phyloP scores from a whole-genome alignment of 2,329 filamentous ascomycete species.

The Cryoendolithus antarcticus region DNA sequence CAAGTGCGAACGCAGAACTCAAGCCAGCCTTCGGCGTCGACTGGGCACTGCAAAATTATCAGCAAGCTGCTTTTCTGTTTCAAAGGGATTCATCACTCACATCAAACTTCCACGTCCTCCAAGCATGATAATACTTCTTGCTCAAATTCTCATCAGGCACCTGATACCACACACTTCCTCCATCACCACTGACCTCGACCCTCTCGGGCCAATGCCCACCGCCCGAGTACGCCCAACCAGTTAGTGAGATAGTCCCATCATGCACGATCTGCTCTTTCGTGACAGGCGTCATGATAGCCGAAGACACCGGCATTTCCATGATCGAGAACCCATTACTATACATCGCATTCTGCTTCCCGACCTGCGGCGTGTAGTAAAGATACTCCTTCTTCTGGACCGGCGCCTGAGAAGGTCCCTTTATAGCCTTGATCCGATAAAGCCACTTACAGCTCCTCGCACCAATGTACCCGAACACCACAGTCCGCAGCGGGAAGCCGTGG shows the following conservation, averaged over 20 bases:
- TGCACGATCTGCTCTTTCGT: constrained; percentile 42
- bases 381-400: constrained; percentile 49
- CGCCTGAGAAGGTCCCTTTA: constrained; percentile 37
- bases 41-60: constrained; percentile 23
- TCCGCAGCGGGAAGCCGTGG: constrained; percentile 52
- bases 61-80: too few relatives aligned
- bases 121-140: constrained; percentile 43
- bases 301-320: constrained; percentile 57
- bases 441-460: constrained; percentile 54
- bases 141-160: constrained; percentile 42
- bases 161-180: constrained; percentile 49
- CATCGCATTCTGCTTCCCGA: constrained; percentile 46
- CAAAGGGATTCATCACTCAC: constrained; percentile 15
- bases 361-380: constrained; percentile 49
- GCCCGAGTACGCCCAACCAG: constrained; percentile 57
- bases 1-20: constrained; percentile 48
- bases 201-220: constrained; percentile 53
- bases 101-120: constrained; percentile 45
- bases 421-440: constrained; percentile 47
- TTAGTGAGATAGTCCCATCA: constrained; percentile 27
- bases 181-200: constrained; percentile 55
- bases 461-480: constrained; percentile 51
- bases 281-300: constrained; percentile 48
- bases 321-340: constrained; percentile 46
- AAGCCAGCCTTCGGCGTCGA: constrained; percentile 49